phyloP scores from a whole-genome alignment of 192 early-diverging fungal species.

The Entomortierella chlamydospora region DNA sequence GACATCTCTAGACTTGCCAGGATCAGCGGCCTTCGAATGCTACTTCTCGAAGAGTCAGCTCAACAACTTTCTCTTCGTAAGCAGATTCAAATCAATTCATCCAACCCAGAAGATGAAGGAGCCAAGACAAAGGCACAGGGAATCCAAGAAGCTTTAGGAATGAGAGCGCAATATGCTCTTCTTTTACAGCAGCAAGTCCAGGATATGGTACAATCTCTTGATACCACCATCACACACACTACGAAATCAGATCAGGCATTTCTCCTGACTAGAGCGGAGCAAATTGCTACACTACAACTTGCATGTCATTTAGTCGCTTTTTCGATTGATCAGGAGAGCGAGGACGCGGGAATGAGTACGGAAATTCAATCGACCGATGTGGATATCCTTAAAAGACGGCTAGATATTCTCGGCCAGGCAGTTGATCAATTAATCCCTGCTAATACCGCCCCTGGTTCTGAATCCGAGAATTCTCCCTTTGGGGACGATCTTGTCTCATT shows the following conservation, averaged over 20 bases:
- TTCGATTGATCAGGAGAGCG: constrained; percentile 22
- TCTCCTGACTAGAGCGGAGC: constrained; percentile 9
- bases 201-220: constrained; percentile 39
- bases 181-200: constrained; percentile 48
- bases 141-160: constrained; percentile 6
- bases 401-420: constrained; percentile 28
- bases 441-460: not conserved
- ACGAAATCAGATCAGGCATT: not conserved
- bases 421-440: constrained; percentile 28
- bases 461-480: no score
- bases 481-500: not conserved
- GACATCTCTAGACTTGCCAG: constrained; percentile 30
- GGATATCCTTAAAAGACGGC: constrained; percentile 1
- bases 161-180: constrained; percentile 22
- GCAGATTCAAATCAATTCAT: not conserved
- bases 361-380: not conserved
- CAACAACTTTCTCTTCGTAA: constrained; percentile 14
- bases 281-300: constrained; percentile 16
- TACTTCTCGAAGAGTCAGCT: constrained; percentile 29
- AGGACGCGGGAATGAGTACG: no score
- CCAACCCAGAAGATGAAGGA: not conserved
- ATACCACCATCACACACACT: not conserved
- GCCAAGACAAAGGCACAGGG: not conserved
- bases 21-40: constrained; percentile 30
- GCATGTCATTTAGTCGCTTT: constrained; percentile 41